A percentile compares a stretch with the other conserved stretches of the same genome.
phyloP scores from a whole-genome alignment of 768 basidiomycete species.

The Tricholoma saponaceum region DNA sequence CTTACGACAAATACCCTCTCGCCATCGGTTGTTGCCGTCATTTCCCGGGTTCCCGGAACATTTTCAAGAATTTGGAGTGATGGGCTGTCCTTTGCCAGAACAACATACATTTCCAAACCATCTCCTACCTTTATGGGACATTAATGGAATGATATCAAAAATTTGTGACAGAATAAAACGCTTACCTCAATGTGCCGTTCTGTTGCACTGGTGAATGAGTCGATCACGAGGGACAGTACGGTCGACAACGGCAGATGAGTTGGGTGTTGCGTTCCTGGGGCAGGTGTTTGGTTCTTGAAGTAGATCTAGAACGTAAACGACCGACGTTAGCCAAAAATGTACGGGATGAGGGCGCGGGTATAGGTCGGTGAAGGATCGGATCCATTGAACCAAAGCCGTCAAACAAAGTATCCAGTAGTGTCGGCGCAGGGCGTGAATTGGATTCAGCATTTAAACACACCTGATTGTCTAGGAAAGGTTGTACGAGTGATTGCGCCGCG shows the following conservation, averaged over 20 bases:
- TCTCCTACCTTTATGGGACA: slow-evolving; percentile 73
- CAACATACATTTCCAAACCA: slow-evolving; percentile 88
- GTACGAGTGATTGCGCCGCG: slow-evolving; percentile 89
- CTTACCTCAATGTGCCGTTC: slow-evolving; percentile 96
- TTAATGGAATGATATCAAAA: slow-evolving; percentile 9
- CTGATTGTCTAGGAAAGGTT: slow-evolving; percentile 99
- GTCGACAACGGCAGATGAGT: slow-evolving; percentile 74
- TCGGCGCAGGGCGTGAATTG: slow-evolving; percentile 14
- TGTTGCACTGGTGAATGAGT: slow-evolving; percentile 95
- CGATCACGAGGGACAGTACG: slow-evolving; percentile 85
- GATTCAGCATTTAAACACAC: slow-evolving; percentile 42
- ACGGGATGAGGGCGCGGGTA: slow-evolving; percentile 24
- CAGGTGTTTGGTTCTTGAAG: slow-evolving; percentile 91
- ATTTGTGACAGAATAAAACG: slow-evolving; percentile 13
- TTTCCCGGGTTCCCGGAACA: slow-evolving; percentile 56
- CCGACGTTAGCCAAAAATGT: slow-evolving; percentile 25
- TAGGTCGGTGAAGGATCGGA: slow-evolving; percentile 48
- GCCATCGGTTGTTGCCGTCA: slow-evolving; percentile 55
- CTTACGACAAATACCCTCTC: slow-evolving; percentile 75
- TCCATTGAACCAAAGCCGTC: slow-evolving; percentile 4
- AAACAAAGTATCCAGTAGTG: slow-evolving; percentile 14
- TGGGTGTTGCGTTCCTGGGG: slow-evolving; percentile 70
- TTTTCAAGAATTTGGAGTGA: slow-evolving; percentile 54
- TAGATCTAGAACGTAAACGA: slow-evolving; percentile 65
- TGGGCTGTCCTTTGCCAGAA: slow-evolving; percentile 63